Conservation (phyloP, 768 basidiomycete genomes). For the Psilocybe tampanensis region DNA sequence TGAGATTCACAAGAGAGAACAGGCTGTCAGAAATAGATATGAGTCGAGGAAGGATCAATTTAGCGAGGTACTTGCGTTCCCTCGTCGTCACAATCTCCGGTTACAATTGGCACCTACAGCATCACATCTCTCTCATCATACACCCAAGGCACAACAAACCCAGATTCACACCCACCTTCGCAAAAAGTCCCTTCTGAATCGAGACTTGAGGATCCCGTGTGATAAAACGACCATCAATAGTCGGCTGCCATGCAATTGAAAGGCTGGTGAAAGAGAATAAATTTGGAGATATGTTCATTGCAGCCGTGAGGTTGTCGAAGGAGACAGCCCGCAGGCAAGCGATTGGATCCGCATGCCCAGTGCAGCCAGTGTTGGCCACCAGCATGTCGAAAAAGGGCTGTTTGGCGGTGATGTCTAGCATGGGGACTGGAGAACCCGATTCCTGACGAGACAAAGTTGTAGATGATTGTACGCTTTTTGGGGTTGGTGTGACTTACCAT, state of each 20-base stretch:
- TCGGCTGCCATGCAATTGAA: not conserved
- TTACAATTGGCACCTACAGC: not conserved
- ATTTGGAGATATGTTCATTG: not conserved
- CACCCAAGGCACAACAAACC: too few species aligned
- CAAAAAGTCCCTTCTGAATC: not conserved
- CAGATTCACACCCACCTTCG: not conserved
- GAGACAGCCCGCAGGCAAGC: not conserved
- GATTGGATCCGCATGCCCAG: not conserved
- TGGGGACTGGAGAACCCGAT: not conserved
- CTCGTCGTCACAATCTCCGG: conserved; percentile 1
- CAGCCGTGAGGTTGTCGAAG: not conserved
- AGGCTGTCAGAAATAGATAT: not conserved
- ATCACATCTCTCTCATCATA: too few species aligned
- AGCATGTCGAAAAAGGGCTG: not conserved
- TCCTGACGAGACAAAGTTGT: not conserved
- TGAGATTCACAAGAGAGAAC: not conserved
- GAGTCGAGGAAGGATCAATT: not conserved
- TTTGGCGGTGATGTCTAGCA: not conserved
- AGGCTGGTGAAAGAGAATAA: not conserved
- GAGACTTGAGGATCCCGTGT: conserved; percentile 1
- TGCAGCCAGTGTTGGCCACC: not conserved
- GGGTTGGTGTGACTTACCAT: conserved; percentile 10
- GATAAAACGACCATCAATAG: not conserved
- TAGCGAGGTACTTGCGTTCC: not conserved
- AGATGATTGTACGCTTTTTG: not conserved